These are phyloP conservation scores for Cyberlindnera lachancei DNA, from an alignment of 805 yeast species.

Conservation along the genomic window DNA sequence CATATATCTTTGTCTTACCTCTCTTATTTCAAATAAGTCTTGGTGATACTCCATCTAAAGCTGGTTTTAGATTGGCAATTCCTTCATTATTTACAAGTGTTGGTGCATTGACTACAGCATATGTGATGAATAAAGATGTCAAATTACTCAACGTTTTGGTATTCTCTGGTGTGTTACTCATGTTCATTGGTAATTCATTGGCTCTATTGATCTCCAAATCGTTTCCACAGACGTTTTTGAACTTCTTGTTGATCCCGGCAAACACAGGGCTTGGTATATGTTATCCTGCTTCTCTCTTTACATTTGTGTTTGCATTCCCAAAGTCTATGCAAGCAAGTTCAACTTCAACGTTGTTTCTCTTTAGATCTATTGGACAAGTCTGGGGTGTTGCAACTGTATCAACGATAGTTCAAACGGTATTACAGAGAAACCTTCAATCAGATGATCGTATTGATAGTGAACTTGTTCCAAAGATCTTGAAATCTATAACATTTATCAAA, in stretches of 20 bases:
- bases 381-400: constrained; percentile 45
- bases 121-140: constrained; percentile 27
- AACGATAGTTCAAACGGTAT: constrained; percentile 8
- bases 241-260: constrained; percentile 34
- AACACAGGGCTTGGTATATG: constrained; percentile 50
- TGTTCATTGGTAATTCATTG: constrained; percentile 29
- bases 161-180: constrained; percentile 26
- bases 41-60: constrained; percentile 32
- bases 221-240: constrained; percentile 26
- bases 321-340: constrained; percentile 53
- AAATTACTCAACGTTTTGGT: constrained; percentile 24
- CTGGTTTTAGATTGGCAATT: constrained; percentile 34
- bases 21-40: constrained; percentile 34
- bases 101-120: constrained; percentile 34
- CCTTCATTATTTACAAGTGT: constrained; percentile 37
- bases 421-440: constrained; percentile 8
- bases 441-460: constrained; percentile 4
- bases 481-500: constrained; percentile 13
- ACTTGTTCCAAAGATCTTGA: constrained; percentile 8
- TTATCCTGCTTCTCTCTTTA: constrained; percentile 52
- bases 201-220: constrained; percentile 33
- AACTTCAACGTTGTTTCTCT: constrained; percentile 56
- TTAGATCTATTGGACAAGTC: constrained; percentile 57
- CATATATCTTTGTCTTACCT: constrained; percentile 36
- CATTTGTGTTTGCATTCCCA: constrained; percentile 66